Evolutionary conservation across 345 rosid genomes (phyloP).

Genomic region (Dipteronia sinensis): DNA sequence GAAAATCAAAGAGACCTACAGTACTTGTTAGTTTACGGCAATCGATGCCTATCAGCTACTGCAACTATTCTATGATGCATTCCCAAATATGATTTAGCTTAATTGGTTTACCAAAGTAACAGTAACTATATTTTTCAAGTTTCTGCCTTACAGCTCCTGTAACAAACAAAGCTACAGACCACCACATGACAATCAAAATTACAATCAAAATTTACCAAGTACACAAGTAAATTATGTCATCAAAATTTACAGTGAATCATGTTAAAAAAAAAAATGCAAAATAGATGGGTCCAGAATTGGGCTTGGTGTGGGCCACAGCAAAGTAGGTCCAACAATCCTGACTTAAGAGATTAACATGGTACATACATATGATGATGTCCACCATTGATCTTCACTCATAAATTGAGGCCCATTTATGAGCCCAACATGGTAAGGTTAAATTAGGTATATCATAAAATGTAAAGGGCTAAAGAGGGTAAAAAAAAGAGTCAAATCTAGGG

Average conservation of each 20-base stretch:
- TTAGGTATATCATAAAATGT: neutral
- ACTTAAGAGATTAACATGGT: neutral
- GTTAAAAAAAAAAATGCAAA: no score
- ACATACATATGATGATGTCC: neutral
- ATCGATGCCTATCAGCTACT: neutral
- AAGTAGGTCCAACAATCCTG: neutral
- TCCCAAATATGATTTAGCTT: no score
- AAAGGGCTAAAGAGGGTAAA: neutral
- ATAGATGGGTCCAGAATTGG: neutral
- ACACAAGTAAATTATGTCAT: neutral
- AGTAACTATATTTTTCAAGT: neutral
- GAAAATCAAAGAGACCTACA: neutral
- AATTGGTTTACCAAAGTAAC: no score
- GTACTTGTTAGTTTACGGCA: neutral
- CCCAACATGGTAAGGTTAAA: slow-evolving; percentile 8
- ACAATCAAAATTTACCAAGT: no score
- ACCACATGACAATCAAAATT: neutral
- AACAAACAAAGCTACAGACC: neutral
- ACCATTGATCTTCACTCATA: neutral
- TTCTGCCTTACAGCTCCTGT: neutral
- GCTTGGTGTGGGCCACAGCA: neutral
- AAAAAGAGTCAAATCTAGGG: neutral
- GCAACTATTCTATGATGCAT: neutral
- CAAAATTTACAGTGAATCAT: no score
- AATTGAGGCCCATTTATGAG: neutral